Evolutionary conservation across 208 protist species (phyloP), one percentile per base, ranked within the genome.

Genomic region (Leishmania braziliensis): DNA sequence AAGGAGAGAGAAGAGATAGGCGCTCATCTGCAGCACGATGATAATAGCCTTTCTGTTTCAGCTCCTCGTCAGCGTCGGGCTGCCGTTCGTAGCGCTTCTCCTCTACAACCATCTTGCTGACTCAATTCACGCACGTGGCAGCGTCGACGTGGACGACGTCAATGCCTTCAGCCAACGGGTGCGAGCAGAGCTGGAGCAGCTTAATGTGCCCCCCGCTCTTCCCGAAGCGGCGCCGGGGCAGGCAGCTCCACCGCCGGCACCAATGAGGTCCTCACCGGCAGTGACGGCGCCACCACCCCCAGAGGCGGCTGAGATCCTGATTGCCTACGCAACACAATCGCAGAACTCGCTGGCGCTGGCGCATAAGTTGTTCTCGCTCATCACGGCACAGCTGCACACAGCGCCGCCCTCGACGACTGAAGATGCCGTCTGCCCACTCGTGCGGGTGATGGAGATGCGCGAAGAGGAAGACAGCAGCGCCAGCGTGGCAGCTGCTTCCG

Each of bases 251-350:
- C n/a, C 48, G 18, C 12, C 72, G 16, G 1, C 29, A 48, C 9
- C 16, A 20, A 62, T 33, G 50, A 26, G 51, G 51, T n/a, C 73
- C 16, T 50, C 73, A 23, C 51, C 51, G 5, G 53, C 74, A 63
- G 54, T n/a, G 72, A 33, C 50, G 18, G 72, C 43, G 53, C 50
- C 50, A 26, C n/a, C 43, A 20, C 2, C 70, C 46, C 48, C 70
- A 29, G 51, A 9, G 12, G n/a, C 50, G 1, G 51, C 84, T 9
- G 89, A 88, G 20, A 92, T 95, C 46, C 72, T 93, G 4, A 90
- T 95, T 48, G 90, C 90, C 23, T 95, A 95, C 83, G 92, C 92
- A 33, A 92, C 89, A 6, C 82, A 94, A 68, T 86, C 86, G 16
- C 86, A 92, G 70, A 94, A 86, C 43, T 88, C 89, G 12, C 87